Base-by-base conservation (phyloP, 1,139 yeast species). In the Sugiyamaella japonica region DNA sequence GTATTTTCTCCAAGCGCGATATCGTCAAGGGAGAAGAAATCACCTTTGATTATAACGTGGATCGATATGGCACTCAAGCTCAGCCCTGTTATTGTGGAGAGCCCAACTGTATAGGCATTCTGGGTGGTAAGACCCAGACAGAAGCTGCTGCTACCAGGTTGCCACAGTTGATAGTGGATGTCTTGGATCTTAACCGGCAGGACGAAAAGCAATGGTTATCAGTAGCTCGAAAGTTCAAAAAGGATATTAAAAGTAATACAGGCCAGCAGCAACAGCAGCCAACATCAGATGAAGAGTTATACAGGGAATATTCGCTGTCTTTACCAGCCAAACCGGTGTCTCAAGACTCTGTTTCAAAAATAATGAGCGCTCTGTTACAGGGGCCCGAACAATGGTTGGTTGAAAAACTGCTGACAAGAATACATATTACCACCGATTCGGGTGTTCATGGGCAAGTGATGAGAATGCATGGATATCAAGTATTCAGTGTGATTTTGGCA, bases 71-170 rank as follows among this genome's bases (percentile, higher is more conserved):
- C 28, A 95, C 97, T 1, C 85, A 84, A 59, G 90, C 95, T 7
- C 98, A 93, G 72, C 88, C 89, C 23, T 93, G 99, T 71, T 88
- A 87, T 71, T 93, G 99, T 74, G 97, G 96, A 1, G 96, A 91
- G 61, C 79, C 86, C 25, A 91, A 89, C 71, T 93, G 99, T 78
- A 79, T 89, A 46, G 96, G 97, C 32, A 84, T 87, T 60, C 82
- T 93, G 76, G 99, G 99, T 60, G 98, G 99, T 45, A 91, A 90
- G 70, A 90, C 96, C 2, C 98, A 93, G 73, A 90, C 98, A 1
- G 95, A 89, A 63, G 89, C 93, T 20, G 89, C 93, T 28, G 91
- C 93, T 1, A 78, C 88, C 45, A 75, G 89, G 59, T 76, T 93
- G 53, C 97, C 98, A 1, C 95, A 89, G 61, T 81, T 84, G 36